Conservation (phyloP, 352 stramenopile genomes). For the Elongisporangium anandrum region DNA sequence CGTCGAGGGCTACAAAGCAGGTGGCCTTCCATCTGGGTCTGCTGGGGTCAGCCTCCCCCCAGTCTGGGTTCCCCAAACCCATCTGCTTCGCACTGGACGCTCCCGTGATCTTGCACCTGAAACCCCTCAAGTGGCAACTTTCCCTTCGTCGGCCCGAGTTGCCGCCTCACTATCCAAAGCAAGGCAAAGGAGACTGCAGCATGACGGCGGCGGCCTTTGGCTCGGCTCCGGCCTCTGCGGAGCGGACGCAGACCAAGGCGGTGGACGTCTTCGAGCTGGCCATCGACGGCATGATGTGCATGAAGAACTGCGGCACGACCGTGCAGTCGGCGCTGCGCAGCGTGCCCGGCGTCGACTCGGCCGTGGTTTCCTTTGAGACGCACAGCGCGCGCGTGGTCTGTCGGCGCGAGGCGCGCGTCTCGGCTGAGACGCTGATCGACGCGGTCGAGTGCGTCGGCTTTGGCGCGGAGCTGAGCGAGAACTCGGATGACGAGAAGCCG, state of each 20-base stretch:
- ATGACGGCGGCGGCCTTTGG: constrained; percentile 3
- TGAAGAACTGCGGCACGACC: constrained; percentile 94
- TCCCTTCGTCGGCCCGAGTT: background rate
- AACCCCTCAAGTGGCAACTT: background rate
- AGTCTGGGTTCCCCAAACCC: background rate
- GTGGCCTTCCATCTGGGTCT: background rate
- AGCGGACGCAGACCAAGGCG: constrained; percentile 5
- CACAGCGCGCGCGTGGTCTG: constrained; percentile 61
- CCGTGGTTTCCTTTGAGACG: constrained; percentile 57
- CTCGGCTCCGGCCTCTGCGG: constrained; percentile 4
- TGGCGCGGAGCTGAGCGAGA: constrained; percentile 41
- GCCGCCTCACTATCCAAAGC: background rate
- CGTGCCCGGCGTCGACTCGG: constrained; percentile 65
- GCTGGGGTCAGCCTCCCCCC: background rate
- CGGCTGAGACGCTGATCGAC: constrained; percentile 51
- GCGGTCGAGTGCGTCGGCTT: constrained; percentile 80
- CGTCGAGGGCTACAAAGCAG: background rate
- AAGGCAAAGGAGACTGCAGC: background rate
- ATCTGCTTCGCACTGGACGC: background rate
- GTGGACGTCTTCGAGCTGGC: constrained; percentile 44
- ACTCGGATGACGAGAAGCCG: background rate
- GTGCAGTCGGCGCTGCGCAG: constrained; percentile 70
- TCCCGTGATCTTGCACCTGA: background rate
- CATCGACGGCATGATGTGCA: constrained; percentile 94
- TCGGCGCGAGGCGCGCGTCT: constrained; percentile 27